phyloP scores from a whole-genome alignment of 148 eudicot species.

The Vaccinium corymbosum region DNA sequence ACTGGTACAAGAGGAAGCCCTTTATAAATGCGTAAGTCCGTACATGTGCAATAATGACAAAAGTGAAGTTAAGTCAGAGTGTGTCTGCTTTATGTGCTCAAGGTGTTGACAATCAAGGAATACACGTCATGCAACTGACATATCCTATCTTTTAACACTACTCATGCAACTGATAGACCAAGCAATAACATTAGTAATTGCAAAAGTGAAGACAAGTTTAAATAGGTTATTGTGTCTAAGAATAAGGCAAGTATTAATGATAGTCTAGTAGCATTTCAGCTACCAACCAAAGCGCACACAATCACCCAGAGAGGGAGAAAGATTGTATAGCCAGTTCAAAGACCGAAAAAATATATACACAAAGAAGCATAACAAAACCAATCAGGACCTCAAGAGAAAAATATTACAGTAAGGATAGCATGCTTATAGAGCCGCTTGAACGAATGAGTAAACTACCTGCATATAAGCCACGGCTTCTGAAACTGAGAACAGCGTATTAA shows the following conservation, averaged over 20 bases:
- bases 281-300: not conserved
- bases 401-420: not conserved
- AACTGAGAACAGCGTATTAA: conserved; percentile 90
- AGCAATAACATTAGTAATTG: not conserved
- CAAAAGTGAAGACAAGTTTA: not conserved
- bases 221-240: not conserved
- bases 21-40: not conserved
- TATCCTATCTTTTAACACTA: not conserved
- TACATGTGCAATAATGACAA: not conserved
- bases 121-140: not conserved
- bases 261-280: not conserved
- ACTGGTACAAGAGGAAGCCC: not conserved
- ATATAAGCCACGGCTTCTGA: conserved; percentile 98
- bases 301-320: not conserved
- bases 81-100: not conserved
- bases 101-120: not conserved
- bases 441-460: conserved; percentile 55
- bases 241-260: not conserved
- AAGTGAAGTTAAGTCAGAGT: not conserved
- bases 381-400: not conserved
- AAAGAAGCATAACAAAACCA: not conserved
- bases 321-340: conserved; percentile 8
- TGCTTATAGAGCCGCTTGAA: not conserved
- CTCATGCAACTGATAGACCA: not conserved
- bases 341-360: not conserved